phyloP scores from a whole-genome alignment of 176 grass and related monocot species.

The Phragmites australis region DNA sequence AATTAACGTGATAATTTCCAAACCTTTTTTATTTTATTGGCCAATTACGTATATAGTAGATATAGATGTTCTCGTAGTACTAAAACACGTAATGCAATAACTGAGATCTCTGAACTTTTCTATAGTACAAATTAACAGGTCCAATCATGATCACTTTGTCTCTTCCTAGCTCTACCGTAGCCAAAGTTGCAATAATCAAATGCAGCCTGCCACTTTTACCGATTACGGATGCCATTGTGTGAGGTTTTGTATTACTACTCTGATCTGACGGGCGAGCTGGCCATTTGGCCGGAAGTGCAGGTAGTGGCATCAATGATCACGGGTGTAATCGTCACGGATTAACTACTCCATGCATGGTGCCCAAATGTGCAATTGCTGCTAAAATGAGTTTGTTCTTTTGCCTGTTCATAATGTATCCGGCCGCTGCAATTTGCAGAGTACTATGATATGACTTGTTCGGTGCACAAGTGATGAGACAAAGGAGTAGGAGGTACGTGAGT shows the following conservation, averaged over 20 bases:
- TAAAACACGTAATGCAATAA: neutral
- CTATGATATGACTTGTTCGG: neutral
- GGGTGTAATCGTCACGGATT: neutral
- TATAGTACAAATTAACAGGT: neutral
- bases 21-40: no score
- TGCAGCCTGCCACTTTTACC: neutral
- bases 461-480: neutral
- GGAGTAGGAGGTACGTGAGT: neutral
- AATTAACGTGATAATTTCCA: no score
- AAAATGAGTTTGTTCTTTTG: neutral
- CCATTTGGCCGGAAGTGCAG: neutral
- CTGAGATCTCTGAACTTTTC: slow-evolving; percentile 1
- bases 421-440: slow-evolving; percentile 28
- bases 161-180: neutral
- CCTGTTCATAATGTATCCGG: neutral
- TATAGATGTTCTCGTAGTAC: slow-evolving; percentile 2
- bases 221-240: slow-evolving; percentile 3
- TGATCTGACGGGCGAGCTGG: neutral
- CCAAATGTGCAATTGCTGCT: neutral
- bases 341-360: neutral
- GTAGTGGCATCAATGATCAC: slow-evolving; percentile 5
- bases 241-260: neutral
- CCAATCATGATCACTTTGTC: slow-evolving; percentile 14
- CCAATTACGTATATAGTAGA: no score
- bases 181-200: slow-evolving; percentile 3